These are phyloP conservation scores for Ehretia macrophylla DNA, from an alignment of 257 asterid genomes.

Conservation along the genomic window DNA sequence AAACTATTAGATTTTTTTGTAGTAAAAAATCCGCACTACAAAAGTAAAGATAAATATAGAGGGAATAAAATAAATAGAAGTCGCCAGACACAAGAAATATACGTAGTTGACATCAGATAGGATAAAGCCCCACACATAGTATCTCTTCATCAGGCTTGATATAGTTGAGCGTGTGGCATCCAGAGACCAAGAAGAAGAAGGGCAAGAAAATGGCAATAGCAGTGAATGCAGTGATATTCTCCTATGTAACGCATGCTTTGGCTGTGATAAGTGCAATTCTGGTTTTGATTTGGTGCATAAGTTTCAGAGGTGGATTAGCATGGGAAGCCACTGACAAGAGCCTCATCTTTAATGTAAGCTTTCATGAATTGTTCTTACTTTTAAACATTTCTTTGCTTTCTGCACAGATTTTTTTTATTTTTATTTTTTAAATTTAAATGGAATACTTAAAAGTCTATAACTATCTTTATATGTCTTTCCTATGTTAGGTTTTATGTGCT, in stretches of 20 bases:
- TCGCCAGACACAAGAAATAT: too few relatives aligned
- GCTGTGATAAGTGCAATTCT: conserved; percentile 51
- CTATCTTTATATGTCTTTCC: neutral
- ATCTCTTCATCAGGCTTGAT: too few relatives aligned
- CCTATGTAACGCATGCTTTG: conserved; percentile 59
- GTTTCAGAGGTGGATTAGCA: conserved; percentile 93
- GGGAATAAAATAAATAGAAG: too few relatives aligned
- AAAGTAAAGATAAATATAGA: too few relatives aligned
- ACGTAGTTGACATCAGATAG: too few relatives aligned
- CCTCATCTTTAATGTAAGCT: conserved; percentile 77
- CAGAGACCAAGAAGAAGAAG: conserved; percentile 1
- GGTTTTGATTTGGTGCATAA: conserved; percentile 70
- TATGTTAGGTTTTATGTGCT: neutral
- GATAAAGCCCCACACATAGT: too few relatives aligned
- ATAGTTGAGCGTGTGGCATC: neutral
- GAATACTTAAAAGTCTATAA: neutral
- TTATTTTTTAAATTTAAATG: neutral
- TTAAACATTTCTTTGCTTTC: neutral
- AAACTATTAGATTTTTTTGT: too few relatives aligned
- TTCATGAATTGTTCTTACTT: neutral
- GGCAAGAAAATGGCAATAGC: conserved; percentile 51
- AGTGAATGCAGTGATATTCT: conserved; percentile 57
- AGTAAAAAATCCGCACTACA: too few relatives aligned
- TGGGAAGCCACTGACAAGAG: conserved; percentile 72
- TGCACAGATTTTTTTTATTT: neutral